A percentile compares a stretch with the other conserved stretches of the same genome.
Conservation (phyloP, 805 yeast genomes). For the Zygosaccharomyces bailii region DNA sequence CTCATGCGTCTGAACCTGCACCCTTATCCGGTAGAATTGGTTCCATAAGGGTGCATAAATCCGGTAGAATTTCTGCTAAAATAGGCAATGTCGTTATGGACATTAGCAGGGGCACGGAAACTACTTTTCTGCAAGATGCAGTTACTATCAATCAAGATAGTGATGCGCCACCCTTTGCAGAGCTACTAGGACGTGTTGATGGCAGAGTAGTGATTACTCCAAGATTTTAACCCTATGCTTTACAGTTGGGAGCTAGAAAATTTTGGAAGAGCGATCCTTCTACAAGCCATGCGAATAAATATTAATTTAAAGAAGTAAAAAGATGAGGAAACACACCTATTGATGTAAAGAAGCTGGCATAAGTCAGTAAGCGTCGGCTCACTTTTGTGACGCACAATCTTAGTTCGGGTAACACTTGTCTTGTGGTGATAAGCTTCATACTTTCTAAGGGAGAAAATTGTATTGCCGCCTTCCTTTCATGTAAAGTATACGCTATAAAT, state of each 20-base stretch:
- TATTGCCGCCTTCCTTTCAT: slow-evolving; percentile 10
- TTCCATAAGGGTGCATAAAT: slow-evolving; percentile 67
- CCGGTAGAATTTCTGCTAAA: slow-evolving; percentile 75
- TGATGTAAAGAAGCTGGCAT: neutral
- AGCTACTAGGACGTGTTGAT: slow-evolving; percentile 51
- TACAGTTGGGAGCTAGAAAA: neutral
- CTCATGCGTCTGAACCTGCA: slow-evolving; percentile 8
- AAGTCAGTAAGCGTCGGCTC: slow-evolving; percentile 5
- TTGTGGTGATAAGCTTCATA: slow-evolving; percentile 1
- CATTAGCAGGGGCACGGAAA: slow-evolving; percentile 65
- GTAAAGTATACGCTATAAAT: neutral
- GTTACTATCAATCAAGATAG: slow-evolving; percentile 49
- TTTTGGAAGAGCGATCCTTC: neutral
- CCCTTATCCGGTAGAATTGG: slow-evolving; percentile 61
- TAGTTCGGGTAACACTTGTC: slow-evolving; percentile 8
- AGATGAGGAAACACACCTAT: no score
- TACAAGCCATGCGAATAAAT: neutral
- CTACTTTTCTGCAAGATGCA: slow-evolving; percentile 71
- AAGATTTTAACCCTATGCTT: slow-evolving; percentile 28
- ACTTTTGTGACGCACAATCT: no score
- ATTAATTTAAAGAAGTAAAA: no score
- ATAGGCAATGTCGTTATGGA: slow-evolving; percentile 69
- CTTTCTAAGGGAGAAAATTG: slow-evolving; percentile 8
- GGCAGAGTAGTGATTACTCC: slow-evolving; percentile 62
- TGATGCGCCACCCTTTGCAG: slow-evolving; percentile 40